Evolutionary conservation across 495 filamentous ascomycete genomes (phyloP), one percentile per base, ranked within the genome.

Genomic region (Aspergillus avenaceus): DNA sequence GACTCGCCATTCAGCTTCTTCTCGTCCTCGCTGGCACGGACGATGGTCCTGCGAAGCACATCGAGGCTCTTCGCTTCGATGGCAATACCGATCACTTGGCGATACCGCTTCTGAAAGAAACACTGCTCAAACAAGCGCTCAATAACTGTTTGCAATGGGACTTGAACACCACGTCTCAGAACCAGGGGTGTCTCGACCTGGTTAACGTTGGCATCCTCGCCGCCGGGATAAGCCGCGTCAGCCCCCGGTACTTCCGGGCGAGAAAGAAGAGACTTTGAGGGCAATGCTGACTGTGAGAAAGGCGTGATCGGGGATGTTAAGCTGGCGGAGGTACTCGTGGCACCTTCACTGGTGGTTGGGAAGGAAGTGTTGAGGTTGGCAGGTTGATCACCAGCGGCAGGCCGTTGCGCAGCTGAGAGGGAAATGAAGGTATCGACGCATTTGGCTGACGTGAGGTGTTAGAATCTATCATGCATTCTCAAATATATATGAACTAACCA

Each of bases 401-500:
- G 73, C 56, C 88, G 81, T 60, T 84, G 84, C 59, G 80, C 76
- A 34, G 84, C 83, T 45, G 88, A 91, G 38, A 92, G 80, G 44
- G 87, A 83, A 61, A 99, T 96, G 67, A 97, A 99, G 46, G 95
- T 93, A 66, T 99, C 95, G 59, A 99, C 83, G 63, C 95, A 99
- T 79, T 93, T 96, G 18, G 91, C 84, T 83, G 54, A 22, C 34
- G 36, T 7, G 21, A 0, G 24, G 19, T 22, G 22, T 62, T 6
- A 62, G 55, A 45, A 8, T n/a, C 8, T 28, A 48, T 4, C 14
- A n/a, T 11, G 44, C 4, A 19, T 11, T 28, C 21, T n/a, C 28
- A 3, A 45, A 23, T 43, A n/a, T 1, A 14, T 8, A 36, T 41
- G 26, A 41, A 67, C 71, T 53, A 69, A 83, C 68, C 77, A 64